Conservation (phyloP, 768 basidiomycete species). For the Coprinopsis strossmayeri region DNA sequence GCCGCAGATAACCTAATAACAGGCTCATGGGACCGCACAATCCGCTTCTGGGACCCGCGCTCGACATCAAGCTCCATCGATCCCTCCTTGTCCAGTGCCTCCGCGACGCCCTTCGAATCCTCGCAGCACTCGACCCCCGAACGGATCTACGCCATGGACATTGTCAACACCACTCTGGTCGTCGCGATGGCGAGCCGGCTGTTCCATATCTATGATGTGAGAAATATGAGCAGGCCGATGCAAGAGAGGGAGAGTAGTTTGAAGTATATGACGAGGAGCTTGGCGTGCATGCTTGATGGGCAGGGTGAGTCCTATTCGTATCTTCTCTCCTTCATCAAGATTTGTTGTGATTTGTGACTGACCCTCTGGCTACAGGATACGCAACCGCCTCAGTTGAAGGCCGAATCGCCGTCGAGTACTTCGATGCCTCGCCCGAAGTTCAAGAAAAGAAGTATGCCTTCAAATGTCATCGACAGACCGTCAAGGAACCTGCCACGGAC, state of each 20-base stretch:
- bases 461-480: constrained; percentile 90
- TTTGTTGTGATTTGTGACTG: too few relatives aligned
- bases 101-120: constrained; percentile 27
- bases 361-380: constrained; percentile 59
- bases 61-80: constrained; percentile 31
- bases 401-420: constrained; percentile 95
- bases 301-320: constrained; percentile 78
- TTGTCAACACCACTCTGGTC: constrained; percentile 73
- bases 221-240: constrained; percentile 67
- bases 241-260: constrained; percentile 85
- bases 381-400: constrained; percentile 94
- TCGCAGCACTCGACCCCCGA: constrained; percentile 67
- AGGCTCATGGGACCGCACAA: constrained; percentile 87
- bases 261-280: constrained; percentile 88
- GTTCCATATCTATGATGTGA: constrained; percentile 84
- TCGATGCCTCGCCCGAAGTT: constrained; percentile 68
- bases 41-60: constrained; percentile 85
- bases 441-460: constrained; percentile 93
- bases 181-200: constrained; percentile 90
- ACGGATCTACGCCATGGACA: constrained; percentile 80
- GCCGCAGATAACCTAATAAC: constrained; percentile 69
- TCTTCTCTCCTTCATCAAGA: too few relatives aligned
- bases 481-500: neutral
- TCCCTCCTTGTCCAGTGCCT: neutral
- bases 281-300: constrained; percentile 91